A percentile compares a stretch with the other conserved stretches of the same genome.
These are phyloP conservation scores for Penicillium occitanis DNA, from an alignment of 2,329 filamentous ascomycete genomes.

Conservation along the genomic window DNA sequence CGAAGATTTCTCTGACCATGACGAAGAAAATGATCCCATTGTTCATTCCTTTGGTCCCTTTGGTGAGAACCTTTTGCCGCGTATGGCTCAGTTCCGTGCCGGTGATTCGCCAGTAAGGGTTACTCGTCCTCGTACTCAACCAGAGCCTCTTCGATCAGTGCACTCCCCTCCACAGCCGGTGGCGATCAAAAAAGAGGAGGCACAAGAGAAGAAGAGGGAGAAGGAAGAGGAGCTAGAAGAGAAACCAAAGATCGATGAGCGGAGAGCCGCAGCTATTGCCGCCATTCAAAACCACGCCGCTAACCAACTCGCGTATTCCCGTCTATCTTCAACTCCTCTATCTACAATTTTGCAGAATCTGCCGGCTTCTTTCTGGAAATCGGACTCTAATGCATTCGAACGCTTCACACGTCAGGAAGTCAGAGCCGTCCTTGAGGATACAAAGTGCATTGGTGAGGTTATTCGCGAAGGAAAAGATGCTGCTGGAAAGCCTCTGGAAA, in stretches of 20 bases:
- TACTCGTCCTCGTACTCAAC: conserved; percentile 33
- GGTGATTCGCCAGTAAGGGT: conserved; percentile 60
- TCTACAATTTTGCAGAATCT: conserved; percentile 87
- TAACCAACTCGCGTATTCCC: conserved; percentile 94
- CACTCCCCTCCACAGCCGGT: conserved; percentile 33
- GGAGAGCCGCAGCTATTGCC: conserved; percentile 18
- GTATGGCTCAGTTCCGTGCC: conserved; percentile 74
- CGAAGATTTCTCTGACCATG: conserved; percentile 72
- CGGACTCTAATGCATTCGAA: conserved; percentile 45
- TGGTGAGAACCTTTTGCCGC: conserved; percentile 78
- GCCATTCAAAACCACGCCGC: conserved; percentile 73
- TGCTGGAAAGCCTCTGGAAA: conserved; percentile 87
- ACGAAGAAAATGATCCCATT: conserved; percentile 93
- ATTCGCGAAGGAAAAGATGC: conserved; percentile 90
- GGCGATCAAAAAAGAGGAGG: conserved; percentile 25
- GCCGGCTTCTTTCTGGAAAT: conserved; percentile 61
- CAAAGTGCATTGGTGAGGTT: conserved; percentile 83
- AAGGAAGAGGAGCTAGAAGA: conserved; percentile 29
- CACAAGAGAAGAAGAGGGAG: conserved; percentile 23
- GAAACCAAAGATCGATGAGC: conserved; percentile 19
- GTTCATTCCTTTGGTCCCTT: conserved; percentile 90
- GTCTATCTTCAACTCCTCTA: conserved; percentile 84
- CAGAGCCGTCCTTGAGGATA: conserved; percentile 68
- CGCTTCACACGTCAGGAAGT: conserved; percentile 63
- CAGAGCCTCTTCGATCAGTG: conserved; percentile 37